A percentile compares a stretch with the other conserved stretches of the same genome.
phyloP scores from a whole-genome alignment of 202 grass and related monocot genomes.

The Setaria italica region DNA sequence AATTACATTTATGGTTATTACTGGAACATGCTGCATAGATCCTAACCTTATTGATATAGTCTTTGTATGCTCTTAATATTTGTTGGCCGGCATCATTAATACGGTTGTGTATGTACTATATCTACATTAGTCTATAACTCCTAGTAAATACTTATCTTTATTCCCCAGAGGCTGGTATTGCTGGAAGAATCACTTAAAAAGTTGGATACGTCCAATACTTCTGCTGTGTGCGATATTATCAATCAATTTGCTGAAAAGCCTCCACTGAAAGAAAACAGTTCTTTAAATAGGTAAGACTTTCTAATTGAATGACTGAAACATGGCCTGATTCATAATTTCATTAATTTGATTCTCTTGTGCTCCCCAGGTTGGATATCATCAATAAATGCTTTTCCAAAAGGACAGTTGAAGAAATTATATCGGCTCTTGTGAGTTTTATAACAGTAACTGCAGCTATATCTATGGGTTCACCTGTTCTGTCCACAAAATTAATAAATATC shows the following conservation, averaged over 20 bases:
- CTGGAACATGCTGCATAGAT: slow-evolving; percentile 1
- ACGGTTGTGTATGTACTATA: slow-evolving; percentile 3
- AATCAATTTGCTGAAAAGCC: slow-evolving; percentile 69
- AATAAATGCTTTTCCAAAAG: slow-evolving; percentile 90
- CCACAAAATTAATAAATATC: slow-evolving; percentile 22
- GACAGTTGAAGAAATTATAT: slow-evolving; percentile 92
- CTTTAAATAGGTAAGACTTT: slow-evolving; percentile 62
- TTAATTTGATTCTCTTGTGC: not conserved
- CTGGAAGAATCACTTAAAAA: slow-evolving; percentile 81
- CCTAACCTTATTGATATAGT: not conserved
- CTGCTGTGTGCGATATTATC: slow-evolving; percentile 67
- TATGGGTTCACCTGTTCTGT: not conserved
- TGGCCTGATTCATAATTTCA: not conserved
- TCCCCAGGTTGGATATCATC: slow-evolving; percentile 70
- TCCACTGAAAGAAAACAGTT: slow-evolving; percentile 69
- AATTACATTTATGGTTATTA: slow-evolving; percentile 17
- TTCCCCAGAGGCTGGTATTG: slow-evolving; percentile 58
- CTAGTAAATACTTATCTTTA: slow-evolving; percentile 12
- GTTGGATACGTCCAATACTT: slow-evolving; percentile 58
- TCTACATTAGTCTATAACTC: slow-evolving; percentile 1
- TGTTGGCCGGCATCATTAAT: slow-evolving; percentile 10
- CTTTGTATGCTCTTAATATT: slow-evolving; percentile 5
- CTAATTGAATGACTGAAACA: not conserved
- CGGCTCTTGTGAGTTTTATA: slow-evolving; percentile 75
- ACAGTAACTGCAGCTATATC: not conserved